phyloP scores from a whole-genome alignment of 805 yeast genomes.

The Helenozyma rhizophorensis region DNA sequence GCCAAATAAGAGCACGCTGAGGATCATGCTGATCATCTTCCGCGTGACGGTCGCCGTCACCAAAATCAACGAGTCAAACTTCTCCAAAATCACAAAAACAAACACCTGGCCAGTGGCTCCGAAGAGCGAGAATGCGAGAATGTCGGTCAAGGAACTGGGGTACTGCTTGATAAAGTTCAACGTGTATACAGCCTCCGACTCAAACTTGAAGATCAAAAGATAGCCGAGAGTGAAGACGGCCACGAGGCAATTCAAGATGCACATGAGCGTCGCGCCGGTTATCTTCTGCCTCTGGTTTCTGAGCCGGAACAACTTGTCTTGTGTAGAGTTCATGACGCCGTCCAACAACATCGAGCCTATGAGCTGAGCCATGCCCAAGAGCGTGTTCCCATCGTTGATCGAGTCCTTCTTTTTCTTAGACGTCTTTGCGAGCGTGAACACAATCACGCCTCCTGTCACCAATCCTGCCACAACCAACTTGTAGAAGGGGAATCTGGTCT shows the following conservation, averaged over 20 bases:
- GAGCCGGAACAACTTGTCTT: constrained; percentile 71
- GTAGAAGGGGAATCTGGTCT: constrained; percentile 64
- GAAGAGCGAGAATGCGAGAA: constrained; percentile 62
- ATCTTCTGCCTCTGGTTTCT: constrained; percentile 24
- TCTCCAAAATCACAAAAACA: constrained; percentile 77
- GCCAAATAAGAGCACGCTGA: constrained; percentile 85
- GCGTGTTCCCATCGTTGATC: constrained; percentile 38
- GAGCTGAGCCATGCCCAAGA: constrained; percentile 60
- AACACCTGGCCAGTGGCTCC: constrained; percentile 96
- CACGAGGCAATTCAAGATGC: constrained; percentile 50
- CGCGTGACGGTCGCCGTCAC: constrained; percentile 95
- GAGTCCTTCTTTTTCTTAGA: constrained; percentile 21
- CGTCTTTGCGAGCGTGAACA: constrained; percentile 60
- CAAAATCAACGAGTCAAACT: constrained; percentile 77
- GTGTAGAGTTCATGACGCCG: constrained; percentile 91
- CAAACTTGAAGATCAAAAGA: constrained; percentile 37
- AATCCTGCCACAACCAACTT: constrained; percentile 72
- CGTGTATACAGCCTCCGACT: constrained; percentile 46
- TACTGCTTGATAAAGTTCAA: constrained; percentile 45
- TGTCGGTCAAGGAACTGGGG: constrained; percentile 54
- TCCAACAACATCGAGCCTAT: constrained; percentile 68
- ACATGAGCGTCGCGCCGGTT: constrained; percentile 88
- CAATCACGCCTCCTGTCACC: constrained; percentile 80
- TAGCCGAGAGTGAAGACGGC: constrained; percentile 46
- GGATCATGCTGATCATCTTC: constrained; percentile 91